These are phyloP conservation scores for Myxozyma kluyveri DNA, from an alignment of 805 yeast species.

Conservation along the genomic window DNA sequence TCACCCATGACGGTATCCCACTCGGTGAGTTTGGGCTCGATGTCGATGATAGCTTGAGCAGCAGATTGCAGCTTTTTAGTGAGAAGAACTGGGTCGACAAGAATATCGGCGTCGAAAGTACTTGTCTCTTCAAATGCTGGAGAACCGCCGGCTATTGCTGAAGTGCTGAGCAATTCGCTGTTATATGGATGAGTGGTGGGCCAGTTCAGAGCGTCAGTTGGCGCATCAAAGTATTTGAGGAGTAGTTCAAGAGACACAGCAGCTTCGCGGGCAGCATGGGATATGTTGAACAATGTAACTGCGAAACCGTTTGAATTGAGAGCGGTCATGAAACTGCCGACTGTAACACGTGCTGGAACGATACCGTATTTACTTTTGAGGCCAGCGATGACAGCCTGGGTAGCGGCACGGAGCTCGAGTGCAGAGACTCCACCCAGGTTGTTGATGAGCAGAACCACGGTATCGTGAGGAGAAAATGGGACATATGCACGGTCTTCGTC, in stretches of 20 bases:
- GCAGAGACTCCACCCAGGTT: conserved; percentile 87
- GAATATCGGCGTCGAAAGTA: conserved; percentile 4
- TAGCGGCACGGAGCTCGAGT: conserved; percentile 64
- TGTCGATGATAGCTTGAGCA: conserved; percentile 51
- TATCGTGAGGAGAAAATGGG: conserved; percentile 58
- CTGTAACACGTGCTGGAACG: conserved; percentile 63
- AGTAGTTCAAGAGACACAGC: conserved; percentile 9
- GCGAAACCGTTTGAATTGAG: conserved; percentile 90
- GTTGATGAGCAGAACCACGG: conserved; percentile 69
- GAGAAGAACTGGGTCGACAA: conserved; percentile 4
- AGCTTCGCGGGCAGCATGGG: conserved; percentile 34
- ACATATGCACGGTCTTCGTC: conserved; percentile 83
- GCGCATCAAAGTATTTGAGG: conserved; percentile 13
- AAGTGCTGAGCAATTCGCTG: too few species aligned
- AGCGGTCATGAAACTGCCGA: conserved; percentile 83
- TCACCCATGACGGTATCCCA: conserved; percentile 89
- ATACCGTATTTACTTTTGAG: conserved; percentile 43
- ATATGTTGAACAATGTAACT: conserved; percentile 70
- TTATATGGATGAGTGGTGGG: too few species aligned
- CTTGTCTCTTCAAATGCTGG: too few species aligned
- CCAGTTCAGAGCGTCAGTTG: conserved; percentile 21
- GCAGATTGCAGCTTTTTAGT: conserved; percentile 43
- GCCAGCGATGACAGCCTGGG: conserved; percentile 43
- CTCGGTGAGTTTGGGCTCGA: conserved; percentile 78
- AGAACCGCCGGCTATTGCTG: too few species aligned